Conservation (phyloP, 257 asterid species). For the Solanum virginianum region DNA sequence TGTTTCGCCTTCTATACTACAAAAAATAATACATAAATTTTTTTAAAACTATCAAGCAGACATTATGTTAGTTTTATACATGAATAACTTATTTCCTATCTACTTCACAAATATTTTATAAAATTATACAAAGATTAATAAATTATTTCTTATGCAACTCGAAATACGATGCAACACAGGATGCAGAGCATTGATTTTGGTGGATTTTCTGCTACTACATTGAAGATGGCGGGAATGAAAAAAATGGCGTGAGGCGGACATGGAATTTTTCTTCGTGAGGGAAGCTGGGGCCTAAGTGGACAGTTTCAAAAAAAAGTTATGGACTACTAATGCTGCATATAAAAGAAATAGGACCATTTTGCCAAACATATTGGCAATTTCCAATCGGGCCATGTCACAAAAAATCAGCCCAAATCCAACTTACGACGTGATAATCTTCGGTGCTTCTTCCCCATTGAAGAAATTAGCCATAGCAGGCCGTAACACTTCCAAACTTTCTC, state of each 20-base stretch:
- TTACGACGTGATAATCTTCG: constrained; percentile 58
- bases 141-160: no score
- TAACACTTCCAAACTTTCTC: constrained; percentile 36
- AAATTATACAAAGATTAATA: no score
- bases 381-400: neutral
- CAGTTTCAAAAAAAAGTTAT: neutral
- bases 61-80: no score
- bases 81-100: no score
- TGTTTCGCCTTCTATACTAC: no score
- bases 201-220: neutral
- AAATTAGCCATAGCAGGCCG: constrained; percentile 78
- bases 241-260: neutral
- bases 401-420: neutral
- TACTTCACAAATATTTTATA: no score
- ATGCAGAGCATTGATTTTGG: neutral
- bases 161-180: no score
- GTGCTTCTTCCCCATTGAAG: constrained; percentile 75
- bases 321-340: neutral
- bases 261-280: neutral
- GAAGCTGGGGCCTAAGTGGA: neutral
- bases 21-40: no score
- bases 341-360: neutral
- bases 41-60: no score
- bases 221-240: neutral
- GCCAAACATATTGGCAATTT: neutral